These are phyloP conservation scores for Fraxinus floribunda DNA, from an alignment of 305 asterid genomes.

Conservation along the genomic window DNA sequence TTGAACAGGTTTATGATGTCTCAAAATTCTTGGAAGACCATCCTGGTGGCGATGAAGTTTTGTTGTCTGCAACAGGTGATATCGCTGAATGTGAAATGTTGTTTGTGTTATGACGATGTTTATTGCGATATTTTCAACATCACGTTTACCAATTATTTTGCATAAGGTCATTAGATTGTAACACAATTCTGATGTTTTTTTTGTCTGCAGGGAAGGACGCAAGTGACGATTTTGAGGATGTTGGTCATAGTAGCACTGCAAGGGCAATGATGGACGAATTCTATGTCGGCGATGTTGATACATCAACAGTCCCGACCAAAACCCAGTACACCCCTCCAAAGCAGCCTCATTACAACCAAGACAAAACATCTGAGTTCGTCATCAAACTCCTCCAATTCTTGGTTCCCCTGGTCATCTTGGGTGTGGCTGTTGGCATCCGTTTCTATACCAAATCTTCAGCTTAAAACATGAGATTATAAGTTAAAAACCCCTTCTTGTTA, in stretches of 20 bases:
- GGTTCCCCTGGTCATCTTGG: conserved; percentile 57
- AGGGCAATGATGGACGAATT: conserved; percentile 38
- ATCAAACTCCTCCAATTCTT: conserved; percentile 53
- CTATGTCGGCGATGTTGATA: conserved; percentile 39
- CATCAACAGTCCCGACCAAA: conserved; percentile 27
- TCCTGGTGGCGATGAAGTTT: conserved; percentile 78
- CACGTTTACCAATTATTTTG: background rate
- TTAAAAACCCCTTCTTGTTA: background rate
- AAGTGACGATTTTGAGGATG: conserved; percentile 42
- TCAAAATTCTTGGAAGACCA: conserved; percentile 67
- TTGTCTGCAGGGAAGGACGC: conserved; percentile 47
- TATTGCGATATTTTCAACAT: background rate
- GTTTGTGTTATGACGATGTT: background rate
- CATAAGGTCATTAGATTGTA: background rate
- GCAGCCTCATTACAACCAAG: conserved; percentile 25
- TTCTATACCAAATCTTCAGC: conserved; percentile 42
- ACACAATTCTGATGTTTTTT: background rate
- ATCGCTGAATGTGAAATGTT: background rate
- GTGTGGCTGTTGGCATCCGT: conserved; percentile 42
- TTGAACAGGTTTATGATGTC: conserved; percentile 56
- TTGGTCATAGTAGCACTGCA: conserved; percentile 48
- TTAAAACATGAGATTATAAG: background rate
- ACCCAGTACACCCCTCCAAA: conserved; percentile 24
- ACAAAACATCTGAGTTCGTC: conserved; percentile 27
- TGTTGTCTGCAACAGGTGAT: conserved; percentile 58